Percentiles rank a stretch among this genome's conserved stretches.
phyloP scores from a whole-genome alignment of 352 stramenopile genomes.

The Bremia lactucae region DNA sequence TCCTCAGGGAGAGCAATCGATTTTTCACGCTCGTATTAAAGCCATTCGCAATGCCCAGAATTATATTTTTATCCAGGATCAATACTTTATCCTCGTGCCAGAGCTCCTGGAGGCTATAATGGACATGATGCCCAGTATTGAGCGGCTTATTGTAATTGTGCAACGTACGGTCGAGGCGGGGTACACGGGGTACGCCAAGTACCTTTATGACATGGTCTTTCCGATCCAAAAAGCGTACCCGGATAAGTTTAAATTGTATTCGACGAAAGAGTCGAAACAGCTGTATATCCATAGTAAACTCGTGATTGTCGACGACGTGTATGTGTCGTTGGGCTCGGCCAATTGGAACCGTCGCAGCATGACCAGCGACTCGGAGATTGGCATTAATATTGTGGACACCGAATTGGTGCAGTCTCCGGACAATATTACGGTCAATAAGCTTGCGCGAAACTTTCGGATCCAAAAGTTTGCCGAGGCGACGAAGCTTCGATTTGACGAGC shows the following conservation, averaged over 20 bases:
- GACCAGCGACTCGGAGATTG: slow-evolving; percentile 56
- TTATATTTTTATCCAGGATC: slow-evolving; percentile 59
- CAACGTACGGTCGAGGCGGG: slow-evolving; percentile 25
- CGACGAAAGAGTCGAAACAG: slow-evolving; percentile 29
- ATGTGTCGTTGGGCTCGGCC: slow-evolving; percentile 73
- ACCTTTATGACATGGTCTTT: slow-evolving; percentile 47
- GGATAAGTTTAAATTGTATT: slow-evolving; percentile 47
- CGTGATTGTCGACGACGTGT: slow-evolving; percentile 78
- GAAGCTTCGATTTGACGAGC: slow-evolving; percentile 22
- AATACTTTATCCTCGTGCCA: slow-evolving; percentile 64
- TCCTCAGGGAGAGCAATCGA: slow-evolving; percentile 39
- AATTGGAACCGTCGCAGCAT: slow-evolving; percentile 90
- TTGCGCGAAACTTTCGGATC: slow-evolving; percentile 37
- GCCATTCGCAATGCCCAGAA: slow-evolving; percentile 45
- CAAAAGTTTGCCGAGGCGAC: slow-evolving; percentile 45
- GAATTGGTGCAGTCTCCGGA: slow-evolving; percentile 24
- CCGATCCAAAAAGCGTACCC: slow-evolving; percentile 42
- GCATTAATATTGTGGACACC: slow-evolving; percentile 40
- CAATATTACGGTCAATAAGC: slow-evolving; percentile 29
- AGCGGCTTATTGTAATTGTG: slow-evolving; percentile 45
- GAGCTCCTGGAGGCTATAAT: slow-evolving; percentile 39
- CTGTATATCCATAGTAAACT: slow-evolving; percentile 80
- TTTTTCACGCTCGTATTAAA: slow-evolving; percentile 43
- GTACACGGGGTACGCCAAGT: slow-evolving; percentile 51
- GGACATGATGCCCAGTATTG: slow-evolving; percentile 28